phyloP scores from a whole-genome alignment of 2,329 filamentous ascomycete genomes.

The Fusarium albidum region DNA sequence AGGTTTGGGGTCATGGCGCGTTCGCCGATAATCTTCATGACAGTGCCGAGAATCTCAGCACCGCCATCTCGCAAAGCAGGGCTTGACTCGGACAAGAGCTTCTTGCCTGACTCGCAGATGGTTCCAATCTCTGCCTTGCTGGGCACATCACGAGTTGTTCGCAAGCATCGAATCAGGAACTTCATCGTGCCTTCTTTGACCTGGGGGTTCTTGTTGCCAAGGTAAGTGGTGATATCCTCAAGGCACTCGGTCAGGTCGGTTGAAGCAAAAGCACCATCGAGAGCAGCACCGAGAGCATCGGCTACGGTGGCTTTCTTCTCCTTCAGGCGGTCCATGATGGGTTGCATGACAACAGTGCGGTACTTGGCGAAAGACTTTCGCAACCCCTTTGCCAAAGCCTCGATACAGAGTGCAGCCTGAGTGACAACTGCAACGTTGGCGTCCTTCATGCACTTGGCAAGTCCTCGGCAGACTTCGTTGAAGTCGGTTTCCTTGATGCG shows the following conservation, averaged over 20 bases:
- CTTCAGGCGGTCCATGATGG: constrained; percentile 94
- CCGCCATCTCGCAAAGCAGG: constrained; percentile 87
- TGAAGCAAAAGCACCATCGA: constrained; percentile 73
- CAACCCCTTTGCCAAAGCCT: constrained; percentile 86
- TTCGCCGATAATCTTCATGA: constrained; percentile 99
- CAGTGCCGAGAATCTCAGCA: constrained; percentile 88
- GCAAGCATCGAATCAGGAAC: constrained; percentile 88
- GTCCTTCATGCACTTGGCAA: constrained; percentile 99
- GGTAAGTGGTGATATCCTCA: constrained; percentile 86
- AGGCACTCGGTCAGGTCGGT: constrained; percentile 84
- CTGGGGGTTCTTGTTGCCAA: constrained; percentile 96
- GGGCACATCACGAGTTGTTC: constrained; percentile 84
- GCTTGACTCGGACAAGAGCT: constrained; percentile 87
- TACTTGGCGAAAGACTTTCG: constrained; percentile 82
- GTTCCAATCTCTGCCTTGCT: constrained; percentile 82
- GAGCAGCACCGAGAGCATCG: constrained; percentile 84
- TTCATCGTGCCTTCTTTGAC: constrained; percentile 96
- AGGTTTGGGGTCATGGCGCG: constrained; percentile 92
- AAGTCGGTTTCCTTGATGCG: constrained; percentile 92
- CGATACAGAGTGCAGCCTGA: constrained; percentile 91
- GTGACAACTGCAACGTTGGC: constrained; percentile 96
- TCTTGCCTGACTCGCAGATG: constrained; percentile 89
- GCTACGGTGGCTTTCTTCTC: constrained; percentile 94
- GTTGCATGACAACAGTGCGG: constrained; percentile 79
- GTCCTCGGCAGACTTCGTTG: constrained; percentile 79